Base-by-base conservation (phyloP, 805 yeast genomes). In the Kodamaea neixiangensis region DNA sequence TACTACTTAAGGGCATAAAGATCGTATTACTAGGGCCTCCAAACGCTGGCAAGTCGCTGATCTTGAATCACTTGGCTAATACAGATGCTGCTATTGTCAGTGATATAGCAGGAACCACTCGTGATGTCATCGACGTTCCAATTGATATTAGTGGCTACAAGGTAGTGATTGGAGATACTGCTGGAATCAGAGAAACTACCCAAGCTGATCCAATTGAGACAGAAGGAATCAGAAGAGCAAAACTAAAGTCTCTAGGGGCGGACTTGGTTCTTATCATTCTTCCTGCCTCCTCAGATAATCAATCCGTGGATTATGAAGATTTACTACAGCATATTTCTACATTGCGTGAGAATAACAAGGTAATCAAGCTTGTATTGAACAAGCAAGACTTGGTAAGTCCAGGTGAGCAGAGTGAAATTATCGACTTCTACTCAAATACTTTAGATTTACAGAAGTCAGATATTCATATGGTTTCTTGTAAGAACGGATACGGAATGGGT, bases 41-140 rank as follows among this genome's bases (percentile, higher is more conserved):
- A 1, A 94, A 94, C 66, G 97, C 97, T 1, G 99, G 99, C 0
- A 94, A 94, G 64, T 91, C 97, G 2, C 89, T 97, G 1, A 68
- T 94, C 9, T 67, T 94, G 47, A 94, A 94, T 61, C 62, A 70
- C n/a, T 66, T 94, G 6, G 89, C 92, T 0, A 78, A 84, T 52
- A 81, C 87, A 18, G 96, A 91, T 18, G 87, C 90, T 14, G 96
- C 97, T 0, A 90, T 94, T 35, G 98, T 94, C 0, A 89, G 97
- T 63, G 83, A 83, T 35, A 80, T 88, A 4, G 96, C 96, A 1
- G 99, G 99, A 0, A 94, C 99, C 0, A 94, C 99, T 0, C 76
- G 99, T 60, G 99, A 94, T 62, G 72, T 89, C 0, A 79, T 94
- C 19, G 96, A 91, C 57, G 81, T 90, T 1, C 87, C 90, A 0